phyloP scores from a whole-genome alignment of 2,329 filamentous ascomycete genomes.

The Colletotrichum siamense region DNA sequence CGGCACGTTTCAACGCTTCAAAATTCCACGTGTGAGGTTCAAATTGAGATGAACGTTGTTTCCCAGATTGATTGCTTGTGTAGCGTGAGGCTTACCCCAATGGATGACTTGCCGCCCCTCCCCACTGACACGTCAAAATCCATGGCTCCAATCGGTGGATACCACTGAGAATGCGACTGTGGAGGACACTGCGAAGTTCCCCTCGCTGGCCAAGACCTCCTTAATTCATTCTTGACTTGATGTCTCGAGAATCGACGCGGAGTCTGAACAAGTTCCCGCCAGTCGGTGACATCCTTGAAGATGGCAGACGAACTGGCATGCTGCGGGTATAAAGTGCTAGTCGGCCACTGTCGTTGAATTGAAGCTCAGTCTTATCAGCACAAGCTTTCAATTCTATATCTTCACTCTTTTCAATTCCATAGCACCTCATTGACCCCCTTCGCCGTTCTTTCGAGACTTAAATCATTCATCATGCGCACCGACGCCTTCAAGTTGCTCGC shows the following conservation, averaged over 20 bases:
- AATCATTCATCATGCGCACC: neutral
- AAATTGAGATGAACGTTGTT: neutral
- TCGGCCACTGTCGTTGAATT: neutral
- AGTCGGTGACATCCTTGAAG: neutral
- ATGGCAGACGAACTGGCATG: neutral
- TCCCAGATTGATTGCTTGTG: neutral
- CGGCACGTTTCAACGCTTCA: conserved; percentile 2
- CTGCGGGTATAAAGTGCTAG: neutral
- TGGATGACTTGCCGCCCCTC: neutral
- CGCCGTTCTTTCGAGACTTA: neutral
- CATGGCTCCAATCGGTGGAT: neutral
- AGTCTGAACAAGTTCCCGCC: neutral
- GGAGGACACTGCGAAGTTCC: neutral
- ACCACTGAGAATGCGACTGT: neutral
- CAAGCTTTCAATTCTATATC: neutral
- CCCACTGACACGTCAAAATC: neutral
- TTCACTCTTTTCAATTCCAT: neutral
- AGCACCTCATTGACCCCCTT: neutral
- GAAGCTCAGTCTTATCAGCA: neutral
- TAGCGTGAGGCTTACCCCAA: neutral
- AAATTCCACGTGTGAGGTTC: conserved; percentile 6
- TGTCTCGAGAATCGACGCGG: neutral
- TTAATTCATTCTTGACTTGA: neutral
- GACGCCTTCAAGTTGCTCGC: conserved; percentile 8
- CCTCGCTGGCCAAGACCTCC: conserved; percentile 9